These are phyloP conservation scores for Suhomyces yuchorum DNA, from an alignment of 1,139 yeast genomes.

Conservation along the genomic window DNA sequence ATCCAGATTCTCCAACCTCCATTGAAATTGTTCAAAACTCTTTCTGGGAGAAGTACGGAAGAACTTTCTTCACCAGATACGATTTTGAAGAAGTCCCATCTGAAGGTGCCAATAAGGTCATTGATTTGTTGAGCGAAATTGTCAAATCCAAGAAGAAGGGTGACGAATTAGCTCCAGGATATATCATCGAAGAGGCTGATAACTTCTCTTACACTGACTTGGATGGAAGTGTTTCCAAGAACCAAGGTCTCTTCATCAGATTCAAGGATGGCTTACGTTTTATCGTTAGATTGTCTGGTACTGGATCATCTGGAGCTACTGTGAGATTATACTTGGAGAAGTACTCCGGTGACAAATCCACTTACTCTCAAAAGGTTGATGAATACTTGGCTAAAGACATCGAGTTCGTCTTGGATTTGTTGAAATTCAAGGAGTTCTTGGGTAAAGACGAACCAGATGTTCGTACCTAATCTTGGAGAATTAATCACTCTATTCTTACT, in stretches of 20 bases:
- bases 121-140: conserved; percentile 53
- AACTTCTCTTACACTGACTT: conserved; percentile 92
- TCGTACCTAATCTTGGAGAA: conserved; percentile 51
- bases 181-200: conserved; percentile 70
- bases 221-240: conserved; percentile 87
- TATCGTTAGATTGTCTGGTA: conserved; percentile 91
- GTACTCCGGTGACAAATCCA: conserved; percentile 63
- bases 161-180: conserved; percentile 45
- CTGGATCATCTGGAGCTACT: conserved; percentile 98
- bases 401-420: conserved; percentile 60
- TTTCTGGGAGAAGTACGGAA: conserved; percentile 92
- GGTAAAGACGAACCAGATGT: conserved; percentile 91
- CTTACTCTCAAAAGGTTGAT: conserved; percentile 60
- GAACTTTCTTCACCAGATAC: conserved; percentile 96
- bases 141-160: conserved; percentile 44
- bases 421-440: conserved; percentile 71
- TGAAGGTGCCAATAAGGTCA: conserved; percentile 74
- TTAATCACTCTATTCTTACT: not conserved
- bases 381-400: conserved; percentile 68
- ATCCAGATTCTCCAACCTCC: conserved; percentile 61
- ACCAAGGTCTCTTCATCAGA: conserved; percentile 90
- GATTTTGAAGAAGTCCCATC: conserved; percentile 84
- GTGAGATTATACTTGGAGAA: conserved; percentile 90
- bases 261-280: conserved; percentile 82
- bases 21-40: conserved; percentile 78